phyloP scores from a whole-genome alignment of 2,329 filamentous ascomycete species.

The Calonectria pseudoturangicola region DNA sequence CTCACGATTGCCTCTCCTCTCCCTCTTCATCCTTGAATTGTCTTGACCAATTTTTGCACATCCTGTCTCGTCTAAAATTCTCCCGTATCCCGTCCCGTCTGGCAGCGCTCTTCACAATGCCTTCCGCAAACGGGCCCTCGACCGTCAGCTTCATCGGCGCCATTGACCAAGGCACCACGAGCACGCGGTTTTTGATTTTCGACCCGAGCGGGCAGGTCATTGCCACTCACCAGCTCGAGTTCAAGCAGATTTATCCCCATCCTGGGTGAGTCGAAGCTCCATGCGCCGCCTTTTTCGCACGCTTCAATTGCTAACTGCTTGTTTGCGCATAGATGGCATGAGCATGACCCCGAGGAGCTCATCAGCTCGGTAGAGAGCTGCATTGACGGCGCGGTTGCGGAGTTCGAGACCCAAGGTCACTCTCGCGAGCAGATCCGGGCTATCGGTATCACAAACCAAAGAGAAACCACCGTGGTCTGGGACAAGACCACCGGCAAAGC shows the following conservation, averaged over 20 bases:
- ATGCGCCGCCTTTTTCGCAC: background rate
- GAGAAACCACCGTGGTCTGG: slow-evolving; percentile 89
- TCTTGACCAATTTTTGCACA: slow-evolving; percentile 10
- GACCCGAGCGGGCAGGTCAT: slow-evolving; percentile 81
- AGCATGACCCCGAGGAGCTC: slow-evolving; percentile 87
- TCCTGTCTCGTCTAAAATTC: slow-evolving; percentile 51
- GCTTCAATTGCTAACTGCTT: background rate
- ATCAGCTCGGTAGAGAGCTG: slow-evolving; percentile 83
- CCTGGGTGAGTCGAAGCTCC: slow-evolving; percentile 76
- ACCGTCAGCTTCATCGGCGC: slow-evolving; percentile 78
- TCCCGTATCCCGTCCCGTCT: slow-evolving; percentile 39
- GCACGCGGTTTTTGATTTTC: slow-evolving; percentile 86
- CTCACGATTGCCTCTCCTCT: background rate
- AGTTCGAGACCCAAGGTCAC: slow-evolving; percentile 81
- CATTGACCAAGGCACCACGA: slow-evolving; percentile 88
- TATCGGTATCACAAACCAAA: slow-evolving; percentile 88
- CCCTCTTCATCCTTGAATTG: background rate
- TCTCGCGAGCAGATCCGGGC: slow-evolving; percentile 81
- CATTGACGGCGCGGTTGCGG: slow-evolving; percentile 82
- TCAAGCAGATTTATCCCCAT: slow-evolving; percentile 83
- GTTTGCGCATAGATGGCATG: slow-evolving; percentile 80
- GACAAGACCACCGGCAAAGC: slow-evolving; percentile 85
- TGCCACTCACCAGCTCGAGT: slow-evolving; percentile 84
- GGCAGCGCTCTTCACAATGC: slow-evolving; percentile 55
- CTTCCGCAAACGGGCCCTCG: slow-evolving; percentile 54